phyloP scores from a whole-genome alignment of 768 basidiomycete species.

The Roridomyces roridus region DNA sequence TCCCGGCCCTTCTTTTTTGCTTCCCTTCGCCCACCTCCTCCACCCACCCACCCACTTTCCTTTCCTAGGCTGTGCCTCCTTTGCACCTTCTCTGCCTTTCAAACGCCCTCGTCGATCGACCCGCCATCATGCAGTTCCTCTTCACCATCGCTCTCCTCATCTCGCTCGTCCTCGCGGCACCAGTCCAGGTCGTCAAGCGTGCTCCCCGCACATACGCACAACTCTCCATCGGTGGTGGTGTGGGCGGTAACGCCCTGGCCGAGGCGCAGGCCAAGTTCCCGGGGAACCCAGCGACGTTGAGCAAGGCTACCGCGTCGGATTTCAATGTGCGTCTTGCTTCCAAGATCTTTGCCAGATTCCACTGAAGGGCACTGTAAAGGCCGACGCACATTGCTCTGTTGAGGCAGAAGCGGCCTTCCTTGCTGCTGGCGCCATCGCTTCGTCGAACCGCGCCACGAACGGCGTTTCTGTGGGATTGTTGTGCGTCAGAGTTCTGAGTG shows the following conservation, averaged over 20 bases:
- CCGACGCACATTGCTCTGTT: conserved; percentile 16
- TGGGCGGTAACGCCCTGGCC: conserved; percentile 15
- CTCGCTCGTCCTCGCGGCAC: conserved; percentile 1
- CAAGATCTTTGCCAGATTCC: background rate
- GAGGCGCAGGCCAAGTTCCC: conserved; percentile 19
- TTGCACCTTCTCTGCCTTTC: conserved; percentile 11
- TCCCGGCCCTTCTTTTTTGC: conserved; percentile 1
- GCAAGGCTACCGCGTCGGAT: conserved; percentile 1
- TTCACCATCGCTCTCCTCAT: background rate
- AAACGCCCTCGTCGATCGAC: background rate
- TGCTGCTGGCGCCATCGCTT: conserved; percentile 7
- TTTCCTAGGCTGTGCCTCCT: conserved; percentile 20
- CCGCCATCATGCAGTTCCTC: conserved; percentile 6
- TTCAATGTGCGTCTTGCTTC: conserved; percentile 10
- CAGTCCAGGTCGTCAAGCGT: conserved; percentile 10
- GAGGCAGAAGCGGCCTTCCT: conserved; percentile 8
- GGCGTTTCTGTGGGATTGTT: conserved; percentile 13
- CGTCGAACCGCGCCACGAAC: conserved; percentile 11
- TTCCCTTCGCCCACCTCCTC: background rate
- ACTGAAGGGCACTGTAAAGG: background rate
- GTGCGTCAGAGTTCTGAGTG: no score
- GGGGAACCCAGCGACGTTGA: conserved; percentile 6
- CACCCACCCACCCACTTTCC: conserved; percentile 7
- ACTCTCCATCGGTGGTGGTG: conserved; percentile 13
- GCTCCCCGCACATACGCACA: conserved; percentile 11